A percentile compares a stretch with the other conserved stretches of the same genome.
Conservation (phyloP, 169 alveolate genomes). For the Perkinsus olseni region DNA sequence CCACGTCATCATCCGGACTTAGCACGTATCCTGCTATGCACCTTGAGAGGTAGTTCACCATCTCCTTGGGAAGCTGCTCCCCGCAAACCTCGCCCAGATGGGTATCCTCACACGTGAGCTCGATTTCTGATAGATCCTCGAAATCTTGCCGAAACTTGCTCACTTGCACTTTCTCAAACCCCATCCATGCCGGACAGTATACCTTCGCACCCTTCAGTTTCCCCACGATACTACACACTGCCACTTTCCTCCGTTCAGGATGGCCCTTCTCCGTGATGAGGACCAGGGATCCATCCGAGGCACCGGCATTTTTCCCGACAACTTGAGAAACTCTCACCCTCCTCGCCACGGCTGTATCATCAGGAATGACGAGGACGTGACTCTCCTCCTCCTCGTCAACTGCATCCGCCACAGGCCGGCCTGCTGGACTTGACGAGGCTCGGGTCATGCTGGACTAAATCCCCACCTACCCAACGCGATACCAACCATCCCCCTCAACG, state of each 20-base stretch:
- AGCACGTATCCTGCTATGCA: not conserved
- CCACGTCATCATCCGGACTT: not conserved
- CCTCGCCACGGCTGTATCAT: not conserved
- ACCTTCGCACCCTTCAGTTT: not conserved
- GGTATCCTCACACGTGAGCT: not conserved
- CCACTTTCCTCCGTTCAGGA: not conserved
- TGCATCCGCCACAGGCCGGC: no score
- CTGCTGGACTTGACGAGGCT: not conserved
- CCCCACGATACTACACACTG: not conserved
- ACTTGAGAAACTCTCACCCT: not conserved
- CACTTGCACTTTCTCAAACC: not conserved
- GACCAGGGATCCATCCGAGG: not conserved
- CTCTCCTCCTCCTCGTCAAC: not conserved
- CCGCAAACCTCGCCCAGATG: not conserved
- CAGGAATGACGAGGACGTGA: not conserved
- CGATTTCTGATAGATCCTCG: not conserved
- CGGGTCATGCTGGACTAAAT: not conserved
- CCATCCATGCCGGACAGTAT: constrained; percentile 1
- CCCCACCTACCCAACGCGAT: no score
- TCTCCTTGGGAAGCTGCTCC: not conserved
- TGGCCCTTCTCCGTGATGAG: not conserved
- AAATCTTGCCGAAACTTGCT: not conserved
- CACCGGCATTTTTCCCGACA: not conserved
- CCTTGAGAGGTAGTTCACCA: not conserved
- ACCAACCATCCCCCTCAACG: no score